phyloP scores from a whole-genome alignment of 179 eudicot genomes.

The Gypsophila paniculata region DNA sequence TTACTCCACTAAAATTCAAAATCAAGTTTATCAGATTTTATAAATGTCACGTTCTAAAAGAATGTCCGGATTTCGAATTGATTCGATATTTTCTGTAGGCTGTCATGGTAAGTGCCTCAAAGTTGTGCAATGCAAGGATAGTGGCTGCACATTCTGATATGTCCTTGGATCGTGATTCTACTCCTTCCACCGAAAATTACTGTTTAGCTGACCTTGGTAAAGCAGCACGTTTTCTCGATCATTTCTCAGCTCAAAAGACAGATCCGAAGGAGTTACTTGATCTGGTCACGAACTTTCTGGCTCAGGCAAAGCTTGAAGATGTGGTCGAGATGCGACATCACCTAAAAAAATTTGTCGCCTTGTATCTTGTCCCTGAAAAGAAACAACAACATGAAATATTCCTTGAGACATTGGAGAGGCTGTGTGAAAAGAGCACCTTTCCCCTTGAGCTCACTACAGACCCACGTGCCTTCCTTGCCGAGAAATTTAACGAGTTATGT shows the following conservation, averaged over 20 bases:
- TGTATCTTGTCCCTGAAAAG: neutral
- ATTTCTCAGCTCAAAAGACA: neutral
- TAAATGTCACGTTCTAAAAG: neutral
- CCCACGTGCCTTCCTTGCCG: neutral
- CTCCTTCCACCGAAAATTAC: neutral
- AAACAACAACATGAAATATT: neutral
- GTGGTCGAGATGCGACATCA: neutral
- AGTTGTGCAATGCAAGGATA: neutral
- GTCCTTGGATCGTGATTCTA: neutral
- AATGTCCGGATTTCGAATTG: neutral
- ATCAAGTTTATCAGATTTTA: neutral
- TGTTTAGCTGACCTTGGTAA: neutral
- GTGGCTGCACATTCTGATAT: neutral
- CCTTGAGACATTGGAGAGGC: neutral
- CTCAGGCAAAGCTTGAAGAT: neutral
- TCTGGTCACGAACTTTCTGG: neutral
- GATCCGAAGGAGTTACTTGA: neutral
- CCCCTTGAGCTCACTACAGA: neutral
- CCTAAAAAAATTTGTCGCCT: slow-evolving; percentile 2
- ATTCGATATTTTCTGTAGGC: slow-evolving; percentile 1
- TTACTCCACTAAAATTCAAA: neutral
- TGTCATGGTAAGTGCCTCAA: neutral
- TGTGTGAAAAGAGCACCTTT: neutral
- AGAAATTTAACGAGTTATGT: neutral
- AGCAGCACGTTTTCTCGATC: neutral